Evolutionary conservation across 495 filamentous ascomycete genomes (phyloP).

Genomic region (Daldinia grandis): DNA sequence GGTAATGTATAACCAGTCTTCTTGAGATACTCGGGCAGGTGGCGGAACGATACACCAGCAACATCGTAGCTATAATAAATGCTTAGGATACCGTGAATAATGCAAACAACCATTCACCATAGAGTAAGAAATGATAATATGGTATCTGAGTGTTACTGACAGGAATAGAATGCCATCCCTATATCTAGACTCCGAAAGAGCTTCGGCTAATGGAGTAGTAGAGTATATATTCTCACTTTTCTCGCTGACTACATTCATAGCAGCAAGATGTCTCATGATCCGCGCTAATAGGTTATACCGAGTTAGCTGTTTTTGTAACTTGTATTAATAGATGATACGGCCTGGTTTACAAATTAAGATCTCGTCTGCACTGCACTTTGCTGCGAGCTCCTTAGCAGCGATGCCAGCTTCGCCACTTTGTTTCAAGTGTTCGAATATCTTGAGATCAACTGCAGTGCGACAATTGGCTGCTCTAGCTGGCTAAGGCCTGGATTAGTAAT

Average conservation of each 20-base stretch:
- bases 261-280: constrained; percentile 56
- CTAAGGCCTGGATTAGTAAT: constrained; percentile 19
- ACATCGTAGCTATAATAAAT: constrained; percentile 13
- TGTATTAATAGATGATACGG: not conserved
- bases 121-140: not conserved
- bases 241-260: constrained; percentile 60
- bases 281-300: not conserved
- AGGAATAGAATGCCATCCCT: constrained; percentile 41
- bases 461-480: constrained; percentile 51
- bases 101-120: not conserved
- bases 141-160: constrained; percentile 31
- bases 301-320: not conserved
- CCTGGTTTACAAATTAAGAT: constrained; percentile 35
- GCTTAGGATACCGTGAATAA: not conserved
- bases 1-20: constrained; percentile 41
- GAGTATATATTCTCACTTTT: constrained; percentile 55
- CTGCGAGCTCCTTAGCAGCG: constrained; percentile 35
- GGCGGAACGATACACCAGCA: constrained; percentile 27
- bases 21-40: constrained; percentile 37
- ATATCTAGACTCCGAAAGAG: constrained; percentile 48
- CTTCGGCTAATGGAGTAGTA: constrained; percentile 53
- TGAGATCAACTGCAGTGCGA: constrained; percentile 48
- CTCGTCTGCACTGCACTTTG: constrained; percentile 44
- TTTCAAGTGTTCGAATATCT: constrained; percentile 49
- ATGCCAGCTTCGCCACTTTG: constrained; percentile 42